These are phyloP conservation scores for Entonaema liquescens DNA, from an alignment of 495 filamentous ascomycete species.

Conservation along the genomic window DNA sequence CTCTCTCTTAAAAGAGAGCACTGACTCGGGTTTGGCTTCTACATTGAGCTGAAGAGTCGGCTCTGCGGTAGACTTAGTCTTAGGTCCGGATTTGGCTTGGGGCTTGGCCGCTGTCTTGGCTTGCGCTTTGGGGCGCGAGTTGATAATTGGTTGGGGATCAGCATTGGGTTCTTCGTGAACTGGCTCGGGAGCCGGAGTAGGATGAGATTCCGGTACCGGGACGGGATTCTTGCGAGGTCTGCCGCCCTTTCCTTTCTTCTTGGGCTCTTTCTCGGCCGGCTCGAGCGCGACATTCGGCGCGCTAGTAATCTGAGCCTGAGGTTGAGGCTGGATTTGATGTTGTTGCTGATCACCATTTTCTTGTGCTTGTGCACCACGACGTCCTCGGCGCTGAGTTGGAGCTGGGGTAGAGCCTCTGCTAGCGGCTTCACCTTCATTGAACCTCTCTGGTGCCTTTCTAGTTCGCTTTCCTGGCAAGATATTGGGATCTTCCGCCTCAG, in stretches of 20 bases:
- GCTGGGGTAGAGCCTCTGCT: slow-evolving; percentile 54
- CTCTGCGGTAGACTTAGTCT: not conserved
- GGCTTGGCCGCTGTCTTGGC: not conserved
- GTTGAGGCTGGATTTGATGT: not conserved
- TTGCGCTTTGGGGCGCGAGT: slow-evolving; percentile 1
- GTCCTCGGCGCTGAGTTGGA: slow-evolving; percentile 46
- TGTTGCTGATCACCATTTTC: slow-evolving; percentile 37
- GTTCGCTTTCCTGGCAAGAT: slow-evolving; percentile 54
- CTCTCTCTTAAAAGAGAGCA: slow-evolving; percentile 36
- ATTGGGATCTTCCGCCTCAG: slow-evolving; percentile 55
- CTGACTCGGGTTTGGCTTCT: not conserved
- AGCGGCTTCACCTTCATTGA: slow-evolving; percentile 52
- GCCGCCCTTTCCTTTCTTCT: slow-evolving; percentile 45
- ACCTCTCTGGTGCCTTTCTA: slow-evolving; percentile 53
- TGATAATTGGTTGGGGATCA: not conserved
- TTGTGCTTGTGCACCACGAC: slow-evolving; percentile 37
- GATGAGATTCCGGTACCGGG: slow-evolving; percentile 18
- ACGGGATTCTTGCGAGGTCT: slow-evolving; percentile 41
- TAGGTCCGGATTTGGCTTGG: not conserved
- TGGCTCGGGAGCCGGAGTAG: not conserved
- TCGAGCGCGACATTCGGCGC: not conserved
- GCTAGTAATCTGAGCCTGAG: slow-evolving; percentile 3
- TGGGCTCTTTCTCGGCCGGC: slow-evolving; percentile 21
- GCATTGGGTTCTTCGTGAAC: not conserved
- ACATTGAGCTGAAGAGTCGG: not conserved